Evolutionary conservation across 176 grass and related monocot genomes (phyloP).

Genomic region (Lolium rigidum): DNA sequence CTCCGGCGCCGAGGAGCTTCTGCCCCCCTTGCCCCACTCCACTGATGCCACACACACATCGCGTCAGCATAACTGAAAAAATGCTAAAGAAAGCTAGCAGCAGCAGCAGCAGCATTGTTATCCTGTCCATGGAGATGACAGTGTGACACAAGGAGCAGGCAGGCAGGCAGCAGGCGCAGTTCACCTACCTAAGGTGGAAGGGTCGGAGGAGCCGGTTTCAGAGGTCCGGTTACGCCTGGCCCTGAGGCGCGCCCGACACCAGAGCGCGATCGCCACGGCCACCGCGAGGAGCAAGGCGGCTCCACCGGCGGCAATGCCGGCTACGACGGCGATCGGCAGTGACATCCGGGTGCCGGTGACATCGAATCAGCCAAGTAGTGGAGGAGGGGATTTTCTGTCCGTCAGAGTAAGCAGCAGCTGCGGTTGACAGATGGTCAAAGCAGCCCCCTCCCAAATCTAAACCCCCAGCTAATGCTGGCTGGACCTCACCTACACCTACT

Average conservation of each 20-base stretch:
- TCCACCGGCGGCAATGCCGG: slow-evolving; percentile 69
- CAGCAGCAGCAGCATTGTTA: not conserved
- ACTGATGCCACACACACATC: slow-evolving; percentile 43
- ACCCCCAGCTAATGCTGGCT: not conserved
- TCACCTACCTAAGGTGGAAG: slow-evolving; percentile 83
- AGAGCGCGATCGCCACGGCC: slow-evolving; percentile 51
- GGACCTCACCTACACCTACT: slow-evolving; percentile 43
- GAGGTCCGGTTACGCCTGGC: slow-evolving; percentile 68
- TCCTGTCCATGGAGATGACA: not conserved
- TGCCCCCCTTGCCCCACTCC: slow-evolving; percentile 76
- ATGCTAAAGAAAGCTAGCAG: not conserved
- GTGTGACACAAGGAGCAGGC: slow-evolving; percentile 17
- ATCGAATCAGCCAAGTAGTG: slow-evolving; percentile 64
- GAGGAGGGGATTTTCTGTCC: not conserved
- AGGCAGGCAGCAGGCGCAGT: not conserved
- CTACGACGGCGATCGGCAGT: slow-evolving; percentile 68
- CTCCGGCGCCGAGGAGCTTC: slow-evolving; percentile 54
- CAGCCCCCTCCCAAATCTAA: slow-evolving; percentile 29
- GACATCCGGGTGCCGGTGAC: slow-evolving; percentile 86
- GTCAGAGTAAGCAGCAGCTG: slow-evolving; percentile 23
- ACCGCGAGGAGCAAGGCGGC: slow-evolving; percentile 45
- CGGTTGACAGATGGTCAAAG: slow-evolving; percentile 12
- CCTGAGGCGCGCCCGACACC: slow-evolving; percentile 50
- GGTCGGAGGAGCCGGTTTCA: slow-evolving; percentile 90
- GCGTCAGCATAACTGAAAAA: not conserved